Evolutionary conservation across 2,329 filamentous ascomycete species (phyloP), one percentile per base, ranked within the genome.

Genomic region (Colletotrichum sp.): DNA sequence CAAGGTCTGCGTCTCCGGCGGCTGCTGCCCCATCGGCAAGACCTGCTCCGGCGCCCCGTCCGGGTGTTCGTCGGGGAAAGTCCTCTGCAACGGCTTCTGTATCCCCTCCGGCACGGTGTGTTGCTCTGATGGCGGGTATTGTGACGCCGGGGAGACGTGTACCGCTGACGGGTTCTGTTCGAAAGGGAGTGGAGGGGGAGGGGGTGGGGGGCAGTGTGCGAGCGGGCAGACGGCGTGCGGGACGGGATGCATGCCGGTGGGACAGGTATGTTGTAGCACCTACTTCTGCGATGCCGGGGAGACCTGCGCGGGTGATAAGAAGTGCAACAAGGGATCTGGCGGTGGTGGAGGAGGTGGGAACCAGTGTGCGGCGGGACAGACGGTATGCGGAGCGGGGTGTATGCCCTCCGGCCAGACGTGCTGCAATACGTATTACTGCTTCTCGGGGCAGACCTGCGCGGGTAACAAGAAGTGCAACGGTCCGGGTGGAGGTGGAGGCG

Each of bases 1-100:
- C 8, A 78, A 81, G 24, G 80, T 80, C 73, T 85, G 84, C 71
- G 74, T 78, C 44, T 8, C 59, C 4, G 77, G 79, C 7, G 83
- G 83, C n/a, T 85, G 84, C 79, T 85, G 84, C 66, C 75, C 77
- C 15, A 68, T 77, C n/a, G 84, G 84, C 66, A 73, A 82, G 67
- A 72, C 80, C 24, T 85, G 84, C 78, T 75, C 78, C 6, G 83
- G 83, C n/a, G n/a, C 71, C 15, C 79, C 81, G 10, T 71, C 77
- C 2, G 80, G 79, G 18, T 84, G 82, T n/a, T 62, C 64, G 9
- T 18, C 77, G 0, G 82, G 79, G 55, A 78, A 82, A 44, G 78
- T 76, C 7, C 69, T 78, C 13, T 85, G 83, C 69, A 79, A 78
- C 32, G 55, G 68, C 52, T 81, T 72, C n/a, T 85, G 84, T 72